Evolutionary conservation across 768 basidiomycete genomes (phyloP), one percentile per base, ranked within the genome.

Genomic region (Panellus pusillus): DNA sequence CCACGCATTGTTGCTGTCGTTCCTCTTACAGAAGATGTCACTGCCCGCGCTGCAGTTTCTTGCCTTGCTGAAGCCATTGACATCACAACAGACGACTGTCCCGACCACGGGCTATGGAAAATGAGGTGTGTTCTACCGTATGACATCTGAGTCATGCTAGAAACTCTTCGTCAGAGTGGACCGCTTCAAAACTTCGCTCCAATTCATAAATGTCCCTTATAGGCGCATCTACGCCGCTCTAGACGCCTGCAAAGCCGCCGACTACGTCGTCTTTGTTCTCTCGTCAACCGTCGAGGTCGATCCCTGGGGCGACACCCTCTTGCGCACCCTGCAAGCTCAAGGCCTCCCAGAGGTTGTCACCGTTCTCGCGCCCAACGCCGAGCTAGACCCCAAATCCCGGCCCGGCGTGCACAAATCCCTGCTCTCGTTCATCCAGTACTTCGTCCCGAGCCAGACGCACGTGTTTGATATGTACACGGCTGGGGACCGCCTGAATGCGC

Each of bases 351-450:
- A 90, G 24, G 84, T 91, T 38, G 79, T 93, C 44, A 81, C 92
- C 20, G 84, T 89, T 19, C 79, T 93, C 40, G 76, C 86, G 15
- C 78, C 86, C 6, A 74, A 80, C 50, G 55, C 72, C 12, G 63
- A 73, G 3, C 68, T 82, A 38, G 87, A 87, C 52, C 61, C 72
- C 6, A 93, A 93, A 71, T 72, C 81, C 29, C 83, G 82, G 28
- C 63, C 82, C 1, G 82, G 81, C 15, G 79, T 93, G 43, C 72
- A 92, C 50, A 94, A 92, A 72, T 97, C 93, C 1, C 77, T 98
- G 5, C 79, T 96, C 9, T 97, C 94, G 9, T 99, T 98, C 75
- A 85, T 95, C 52, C 87, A 87, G 59, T 98, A 98, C 72, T 99
- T 98, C 69, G 90, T 91, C 55, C 96, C 96, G 2, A 77, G 80